A percentile compares a stretch with the other conserved stretches of the same genome.
Conservation (phyloP, 345 rosid species). For the Arabis alpina region DNA sequence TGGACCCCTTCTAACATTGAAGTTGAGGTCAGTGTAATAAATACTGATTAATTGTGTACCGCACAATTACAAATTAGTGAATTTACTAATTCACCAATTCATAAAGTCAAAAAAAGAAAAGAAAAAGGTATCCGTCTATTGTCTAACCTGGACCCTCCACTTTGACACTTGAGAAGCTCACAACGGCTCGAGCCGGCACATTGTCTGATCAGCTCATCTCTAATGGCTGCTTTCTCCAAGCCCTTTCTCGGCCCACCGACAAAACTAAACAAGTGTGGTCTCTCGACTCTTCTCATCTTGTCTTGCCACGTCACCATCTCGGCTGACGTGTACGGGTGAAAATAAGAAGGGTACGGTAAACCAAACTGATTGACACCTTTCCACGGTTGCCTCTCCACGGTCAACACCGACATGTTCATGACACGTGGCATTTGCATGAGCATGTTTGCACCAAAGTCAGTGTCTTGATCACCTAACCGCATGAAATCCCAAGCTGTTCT, state of each 20-base stretch:
- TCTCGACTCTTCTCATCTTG: conserved; percentile 33
- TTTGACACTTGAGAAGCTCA: conserved; percentile 51
- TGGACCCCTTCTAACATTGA: conserved; percentile 32
- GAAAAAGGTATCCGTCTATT: not conserved
- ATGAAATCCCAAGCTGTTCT: conserved; percentile 65
- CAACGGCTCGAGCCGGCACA: conserved; percentile 48
- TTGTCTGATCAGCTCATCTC: conserved; percentile 52
- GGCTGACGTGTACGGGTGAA: conserved; percentile 53
- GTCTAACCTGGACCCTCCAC: conserved; percentile 44
- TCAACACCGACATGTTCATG: conserved; percentile 57
- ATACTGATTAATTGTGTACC: not conserved
- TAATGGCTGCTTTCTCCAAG: conserved; percentile 44
- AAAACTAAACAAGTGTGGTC: conserved; percentile 55
- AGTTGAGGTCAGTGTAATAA: not conserved
- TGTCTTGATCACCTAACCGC: conserved; percentile 34
- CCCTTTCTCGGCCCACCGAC: conserved; percentile 57
- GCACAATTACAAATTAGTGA: too few relatives aligned
- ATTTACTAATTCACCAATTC: not conserved
- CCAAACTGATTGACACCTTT: conserved; percentile 52
- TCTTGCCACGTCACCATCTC: conserved; percentile 58
- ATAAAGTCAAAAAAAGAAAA: not conserved
- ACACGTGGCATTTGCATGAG: conserved; percentile 58
- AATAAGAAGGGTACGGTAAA: conserved; percentile 71
- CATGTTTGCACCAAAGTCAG: conserved; percentile 56
- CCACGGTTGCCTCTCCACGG: conserved; percentile 56